Conservation (phyloP, 2,329 filamentous ascomycete genomes). For the Trichophyton verrucosum region DNA sequence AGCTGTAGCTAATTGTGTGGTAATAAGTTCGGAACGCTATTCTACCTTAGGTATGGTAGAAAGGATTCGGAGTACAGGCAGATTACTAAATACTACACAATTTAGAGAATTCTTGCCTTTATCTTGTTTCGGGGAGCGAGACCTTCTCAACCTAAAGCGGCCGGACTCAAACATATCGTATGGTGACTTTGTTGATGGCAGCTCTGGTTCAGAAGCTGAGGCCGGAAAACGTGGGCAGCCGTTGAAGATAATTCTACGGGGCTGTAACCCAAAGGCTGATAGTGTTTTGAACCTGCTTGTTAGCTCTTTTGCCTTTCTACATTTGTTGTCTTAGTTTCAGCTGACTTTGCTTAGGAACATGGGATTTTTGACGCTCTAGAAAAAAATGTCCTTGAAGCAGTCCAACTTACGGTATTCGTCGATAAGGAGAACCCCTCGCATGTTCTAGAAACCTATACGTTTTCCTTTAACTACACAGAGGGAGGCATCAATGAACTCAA, state of each 20-base stretch:
- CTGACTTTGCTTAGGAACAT: slow-evolving; percentile 30
- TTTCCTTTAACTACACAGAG: slow-evolving; percentile 35
- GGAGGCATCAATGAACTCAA: slow-evolving; percentile 20
- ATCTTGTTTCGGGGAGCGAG: slow-evolving; percentile 24
- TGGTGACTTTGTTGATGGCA: slow-evolving; percentile 18
- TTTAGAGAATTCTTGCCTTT: slow-evolving; percentile 25
- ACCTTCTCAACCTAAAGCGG: slow-evolving; percentile 20
- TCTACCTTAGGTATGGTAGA: slow-evolving; percentile 22
- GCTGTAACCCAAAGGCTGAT: slow-evolving; percentile 31
- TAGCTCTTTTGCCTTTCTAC: slow-evolving; percentile 11
- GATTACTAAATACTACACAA: neutral
- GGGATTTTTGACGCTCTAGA: slow-evolving; percentile 38
- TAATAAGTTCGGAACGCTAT: slow-evolving; percentile 23
- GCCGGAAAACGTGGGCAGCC: slow-evolving; percentile 20
- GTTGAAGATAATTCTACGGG: slow-evolving; percentile 31
- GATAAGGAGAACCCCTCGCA: slow-evolving; percentile 25
- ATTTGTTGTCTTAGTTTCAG: neutral
- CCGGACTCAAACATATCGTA: slow-evolving; percentile 19
- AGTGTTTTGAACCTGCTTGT: slow-evolving; percentile 38
- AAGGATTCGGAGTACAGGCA: neutral
- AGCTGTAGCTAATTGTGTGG: slow-evolving; percentile 8
- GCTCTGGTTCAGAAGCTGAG: slow-evolving; percentile 6
- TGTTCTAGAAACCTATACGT: slow-evolving; percentile 40
- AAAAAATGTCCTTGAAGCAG: slow-evolving; percentile 30
- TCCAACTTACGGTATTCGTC: slow-evolving; percentile 38